Conservation (phyloP, 2,329 filamentous ascomycete genomes). For the Pestalotiopsis sp. region DNA sequence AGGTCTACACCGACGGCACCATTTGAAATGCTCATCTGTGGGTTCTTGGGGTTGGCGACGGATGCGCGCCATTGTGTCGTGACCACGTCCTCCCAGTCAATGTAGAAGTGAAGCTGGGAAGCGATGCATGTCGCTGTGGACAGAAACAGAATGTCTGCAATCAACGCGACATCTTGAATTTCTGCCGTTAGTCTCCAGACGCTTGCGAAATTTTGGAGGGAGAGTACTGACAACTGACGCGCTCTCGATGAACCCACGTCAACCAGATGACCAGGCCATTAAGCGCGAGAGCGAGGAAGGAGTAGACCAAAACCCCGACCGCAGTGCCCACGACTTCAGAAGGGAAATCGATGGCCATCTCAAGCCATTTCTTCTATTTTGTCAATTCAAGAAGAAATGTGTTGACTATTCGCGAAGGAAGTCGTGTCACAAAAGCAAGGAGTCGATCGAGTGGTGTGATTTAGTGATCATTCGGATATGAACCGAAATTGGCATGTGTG, state of each 20-base stretch:
- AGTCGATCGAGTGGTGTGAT: background rate
- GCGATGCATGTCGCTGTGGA: conserved; percentile 17
- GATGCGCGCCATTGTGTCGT: conserved; percentile 18
- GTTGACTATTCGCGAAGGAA: background rate
- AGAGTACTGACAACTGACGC: conserved; percentile 19
- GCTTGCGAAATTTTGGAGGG: background rate
- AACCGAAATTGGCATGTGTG: background rate
- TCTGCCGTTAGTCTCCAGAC: background rate
- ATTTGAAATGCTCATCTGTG: conserved; percentile 20
- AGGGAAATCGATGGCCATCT: conserved; percentile 17
- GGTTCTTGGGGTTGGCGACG: conserved; percentile 12
- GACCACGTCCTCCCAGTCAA: conserved; percentile 15
- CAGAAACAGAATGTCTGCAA: conserved; percentile 18
- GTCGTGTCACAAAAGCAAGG: background rate
- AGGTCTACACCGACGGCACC: conserved; percentile 18
- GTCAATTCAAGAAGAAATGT: background rate
- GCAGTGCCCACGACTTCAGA: conserved; percentile 17
- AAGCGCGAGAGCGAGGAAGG: conserved; percentile 13
- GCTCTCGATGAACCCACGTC: conserved; percentile 21
- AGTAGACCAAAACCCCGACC: conserved; percentile 19
- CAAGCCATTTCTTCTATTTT: background rate
- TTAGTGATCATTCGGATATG: background rate
- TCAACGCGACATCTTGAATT: conserved; percentile 19
- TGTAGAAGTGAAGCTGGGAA: conserved; percentile 19
- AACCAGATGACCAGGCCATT: conserved; percentile 20